Conservation (phyloP, 768 basidiomycete genomes). For the Podaxis sp. region DNA sequence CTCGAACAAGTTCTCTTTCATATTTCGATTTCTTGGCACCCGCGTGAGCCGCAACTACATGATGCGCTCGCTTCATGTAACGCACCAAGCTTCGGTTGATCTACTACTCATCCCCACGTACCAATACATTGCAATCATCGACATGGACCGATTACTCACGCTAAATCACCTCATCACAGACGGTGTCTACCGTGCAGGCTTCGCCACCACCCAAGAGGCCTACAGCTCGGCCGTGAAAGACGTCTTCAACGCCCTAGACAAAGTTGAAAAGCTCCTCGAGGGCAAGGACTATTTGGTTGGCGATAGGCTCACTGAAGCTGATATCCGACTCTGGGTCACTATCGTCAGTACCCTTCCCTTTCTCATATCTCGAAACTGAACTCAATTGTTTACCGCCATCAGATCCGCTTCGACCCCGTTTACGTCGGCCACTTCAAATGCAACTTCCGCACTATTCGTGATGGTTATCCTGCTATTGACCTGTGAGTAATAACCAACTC, state of each 20-base stretch:
- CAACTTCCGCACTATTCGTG: conserved; percentile 80
- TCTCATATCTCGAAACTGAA: neutral
- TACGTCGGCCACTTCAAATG: conserved; percentile 95
- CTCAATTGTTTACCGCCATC: neutral
- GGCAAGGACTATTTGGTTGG: conserved; percentile 86
- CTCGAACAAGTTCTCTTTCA: neutral
- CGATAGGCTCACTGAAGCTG: conserved; percentile 77
- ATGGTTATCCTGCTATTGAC: conserved; percentile 84
- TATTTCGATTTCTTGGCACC: neutral
- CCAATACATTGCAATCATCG: neutral
- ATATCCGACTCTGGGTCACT: conserved; percentile 88
- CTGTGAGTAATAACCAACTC: conserved; percentile 27
- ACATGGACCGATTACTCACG: neutral
- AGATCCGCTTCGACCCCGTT: conserved; percentile 88
- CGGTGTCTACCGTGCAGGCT: conserved; percentile 87
- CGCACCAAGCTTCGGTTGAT: neutral
- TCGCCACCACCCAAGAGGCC: conserved; percentile 75
- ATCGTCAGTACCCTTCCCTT: conserved; percentile 51
- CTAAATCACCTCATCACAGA: conserved; percentile 35
- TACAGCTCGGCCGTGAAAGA: conserved; percentile 74
- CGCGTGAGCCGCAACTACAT: neutral
- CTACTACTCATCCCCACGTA: too few relatives aligned
- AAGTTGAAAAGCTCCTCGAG: conserved; percentile 69
- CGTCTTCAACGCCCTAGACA: conserved; percentile 78
- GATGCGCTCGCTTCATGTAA: neutral